A percentile compares a stretch with the other conserved stretches of the same genome.
Evolutionary conservation across 345 rosid species (phyloP).

Genomic region (Acer saccharum): DNA sequence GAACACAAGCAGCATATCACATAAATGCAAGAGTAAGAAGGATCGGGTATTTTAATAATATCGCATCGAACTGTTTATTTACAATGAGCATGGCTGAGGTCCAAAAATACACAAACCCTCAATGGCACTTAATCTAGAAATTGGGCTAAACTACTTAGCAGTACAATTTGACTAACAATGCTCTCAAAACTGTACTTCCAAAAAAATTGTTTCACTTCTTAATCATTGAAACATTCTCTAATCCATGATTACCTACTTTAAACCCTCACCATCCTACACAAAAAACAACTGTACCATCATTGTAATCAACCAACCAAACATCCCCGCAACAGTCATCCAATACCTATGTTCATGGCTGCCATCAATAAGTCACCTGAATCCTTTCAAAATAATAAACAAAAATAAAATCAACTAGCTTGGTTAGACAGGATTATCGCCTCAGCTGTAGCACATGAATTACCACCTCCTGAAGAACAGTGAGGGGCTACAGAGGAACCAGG

Average conservation of each 20-base stretch:
- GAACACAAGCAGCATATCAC: background rate
- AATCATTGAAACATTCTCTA: background rate
- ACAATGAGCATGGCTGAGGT: slow-evolving; percentile 8
- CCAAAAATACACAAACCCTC: slow-evolving; percentile 19
- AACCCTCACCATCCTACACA: background rate
- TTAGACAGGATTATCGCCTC: slow-evolving; percentile 32
- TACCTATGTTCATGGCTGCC: background rate
- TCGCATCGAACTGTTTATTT: slow-evolving; percentile 10
- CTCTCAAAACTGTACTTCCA: slow-evolving; percentile 19
- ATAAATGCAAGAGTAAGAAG: background rate
- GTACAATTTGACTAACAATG: slow-evolving; percentile 4
- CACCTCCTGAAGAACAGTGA: slow-evolving; percentile 29
- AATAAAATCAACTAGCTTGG: slow-evolving; percentile 29
- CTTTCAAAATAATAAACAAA: background rate
- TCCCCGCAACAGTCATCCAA: background rate
- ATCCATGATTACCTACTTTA: background rate
- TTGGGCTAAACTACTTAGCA: background rate
- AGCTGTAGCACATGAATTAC: slow-evolving; percentile 25
- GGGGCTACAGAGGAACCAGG: slow-evolving; percentile 22
- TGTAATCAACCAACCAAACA: slow-evolving; percentile 6
- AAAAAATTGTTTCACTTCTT: background rate
- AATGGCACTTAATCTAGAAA: slow-evolving; percentile 11
- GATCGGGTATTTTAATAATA: slow-evolving; percentile 8
- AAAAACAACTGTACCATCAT: background rate
- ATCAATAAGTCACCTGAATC: background rate